Conservation (phyloP, 2,329 filamentous ascomycete genomes). For the Colletotrichum cuscutae region DNA sequence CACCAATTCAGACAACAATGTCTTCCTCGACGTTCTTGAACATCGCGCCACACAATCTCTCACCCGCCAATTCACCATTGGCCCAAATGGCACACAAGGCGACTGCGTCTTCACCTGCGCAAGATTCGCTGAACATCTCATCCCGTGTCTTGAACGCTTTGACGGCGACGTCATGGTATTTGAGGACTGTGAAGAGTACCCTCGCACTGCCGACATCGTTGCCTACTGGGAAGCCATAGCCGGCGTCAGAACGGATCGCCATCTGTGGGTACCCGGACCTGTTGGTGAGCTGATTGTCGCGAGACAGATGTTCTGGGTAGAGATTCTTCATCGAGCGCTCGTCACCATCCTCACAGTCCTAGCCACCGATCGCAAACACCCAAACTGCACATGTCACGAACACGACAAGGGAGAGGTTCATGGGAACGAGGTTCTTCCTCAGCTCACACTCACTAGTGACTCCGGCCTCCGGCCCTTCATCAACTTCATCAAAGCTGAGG, state of each 20-base stretch:
- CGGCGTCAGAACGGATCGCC: neutral
- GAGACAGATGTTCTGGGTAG: neutral
- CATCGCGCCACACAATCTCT: conserved; percentile 49
- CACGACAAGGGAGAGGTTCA: neutral
- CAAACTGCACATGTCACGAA: neutral
- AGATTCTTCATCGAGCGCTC: neutral
- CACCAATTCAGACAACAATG: conserved; percentile 45
- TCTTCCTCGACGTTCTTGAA: conserved; percentile 51
- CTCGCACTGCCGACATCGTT: neutral
- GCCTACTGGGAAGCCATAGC: neutral
- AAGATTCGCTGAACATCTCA: neutral
- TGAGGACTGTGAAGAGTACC: neutral
- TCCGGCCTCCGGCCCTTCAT: neutral
- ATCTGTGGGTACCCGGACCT: neutral
- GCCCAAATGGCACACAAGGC: conserved; percentile 39
- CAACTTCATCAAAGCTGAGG: neutral
- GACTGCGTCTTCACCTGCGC: neutral
- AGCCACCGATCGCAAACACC: neutral
- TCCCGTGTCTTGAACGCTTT: no score
- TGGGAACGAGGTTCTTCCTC: neutral
- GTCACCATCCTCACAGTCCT: neutral
- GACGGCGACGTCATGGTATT: neutral
- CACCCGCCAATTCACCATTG: conserved; percentile 46
- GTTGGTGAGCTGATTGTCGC: neutral
- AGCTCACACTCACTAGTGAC: neutral